Conservation (phyloP, 768 basidiomycete genomes). For the Hysterangium stoloniferum region DNA sequence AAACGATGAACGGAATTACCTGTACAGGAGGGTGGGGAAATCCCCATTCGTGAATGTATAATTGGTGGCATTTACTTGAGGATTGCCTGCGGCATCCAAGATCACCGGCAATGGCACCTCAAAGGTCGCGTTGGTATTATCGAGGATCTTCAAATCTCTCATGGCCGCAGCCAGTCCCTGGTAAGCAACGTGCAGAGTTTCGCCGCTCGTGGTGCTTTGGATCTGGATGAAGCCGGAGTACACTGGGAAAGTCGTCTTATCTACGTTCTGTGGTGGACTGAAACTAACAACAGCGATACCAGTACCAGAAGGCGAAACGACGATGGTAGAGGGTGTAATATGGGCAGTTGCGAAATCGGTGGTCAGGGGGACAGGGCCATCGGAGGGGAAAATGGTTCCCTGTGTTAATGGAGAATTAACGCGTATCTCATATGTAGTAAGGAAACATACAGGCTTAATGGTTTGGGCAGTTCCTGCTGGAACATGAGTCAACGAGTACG, state of each 20-base stretch:
- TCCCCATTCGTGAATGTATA: slow-evolving; percentile 39
- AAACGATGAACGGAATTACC: slow-evolving; percentile 20
- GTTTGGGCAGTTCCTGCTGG: slow-evolving; percentile 52
- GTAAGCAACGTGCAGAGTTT: slow-evolving; percentile 38
- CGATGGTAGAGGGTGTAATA: slow-evolving; percentile 32
- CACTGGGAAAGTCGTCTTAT: slow-evolving; percentile 41
- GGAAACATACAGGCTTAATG: slow-evolving; percentile 30
- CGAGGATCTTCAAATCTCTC: slow-evolving; percentile 42
- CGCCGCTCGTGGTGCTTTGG: slow-evolving; percentile 17
- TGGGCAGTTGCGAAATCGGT: slow-evolving; percentile 36
- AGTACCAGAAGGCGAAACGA: slow-evolving; percentile 39
- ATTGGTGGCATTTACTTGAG: slow-evolving; percentile 33
- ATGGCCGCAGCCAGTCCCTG: slow-evolving; percentile 37
- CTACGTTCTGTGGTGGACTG: slow-evolving; percentile 36
- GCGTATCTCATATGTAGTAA: too few relatives aligned
- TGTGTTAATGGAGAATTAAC: too few relatives aligned
- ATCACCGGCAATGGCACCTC: slow-evolving; percentile 35
- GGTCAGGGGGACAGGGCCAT: slow-evolving; percentile 46
- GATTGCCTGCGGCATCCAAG: slow-evolving; percentile 33
- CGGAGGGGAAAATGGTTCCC: slow-evolving; percentile 34
- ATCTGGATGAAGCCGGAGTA: slow-evolving; percentile 51
- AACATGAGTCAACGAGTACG: slow-evolving; percentile 42
- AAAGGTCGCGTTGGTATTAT: slow-evolving; percentile 41
- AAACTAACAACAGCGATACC: slow-evolving; percentile 37
- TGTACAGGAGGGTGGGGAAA: slow-evolving; percentile 34